phyloP scores from a whole-genome alignment of 148 eudicot genomes.

The Rhododendron ferrugineum region DNA sequence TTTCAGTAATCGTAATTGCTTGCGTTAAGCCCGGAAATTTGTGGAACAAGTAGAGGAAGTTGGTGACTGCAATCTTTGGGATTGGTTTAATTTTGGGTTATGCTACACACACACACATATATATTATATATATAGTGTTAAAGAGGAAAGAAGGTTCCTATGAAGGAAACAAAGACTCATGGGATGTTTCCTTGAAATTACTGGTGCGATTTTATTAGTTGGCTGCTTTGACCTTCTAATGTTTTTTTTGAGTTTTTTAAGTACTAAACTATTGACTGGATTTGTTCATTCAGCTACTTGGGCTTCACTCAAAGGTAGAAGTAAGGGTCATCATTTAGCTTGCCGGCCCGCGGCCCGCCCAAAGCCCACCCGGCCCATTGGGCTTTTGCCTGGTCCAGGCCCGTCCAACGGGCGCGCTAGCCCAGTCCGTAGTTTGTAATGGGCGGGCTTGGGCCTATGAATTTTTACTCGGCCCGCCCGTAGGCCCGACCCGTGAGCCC shows the following conservation, averaged over 20 bases:
- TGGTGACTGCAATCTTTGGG: background rate
- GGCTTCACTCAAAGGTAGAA: background rate
- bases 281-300: background rate
- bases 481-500: too few relatives aligned
- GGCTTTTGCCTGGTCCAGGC: too few relatives aligned
- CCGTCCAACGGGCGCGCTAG: too few relatives aligned
- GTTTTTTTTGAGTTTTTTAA: background rate
- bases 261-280: background rate
- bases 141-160: background rate
- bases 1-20: background rate
- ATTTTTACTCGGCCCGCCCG: too few relatives aligned
- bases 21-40: background rate
- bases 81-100: background rate
- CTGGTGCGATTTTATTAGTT: background rate
- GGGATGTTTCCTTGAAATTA: background rate
- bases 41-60: background rate
- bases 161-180: background rate
- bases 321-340: too few relatives aligned
- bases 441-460: too few relatives aligned
- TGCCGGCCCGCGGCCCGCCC: too few relatives aligned
- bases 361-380: too few relatives aligned
- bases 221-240: background rate
- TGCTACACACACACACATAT: background rate
- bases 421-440: too few relatives aligned
- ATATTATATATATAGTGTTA: background rate